Base-by-base conservation (phyloP, 225 moss, liverwort and hornwort species). In the Sphagnum tenellum region DNA sequence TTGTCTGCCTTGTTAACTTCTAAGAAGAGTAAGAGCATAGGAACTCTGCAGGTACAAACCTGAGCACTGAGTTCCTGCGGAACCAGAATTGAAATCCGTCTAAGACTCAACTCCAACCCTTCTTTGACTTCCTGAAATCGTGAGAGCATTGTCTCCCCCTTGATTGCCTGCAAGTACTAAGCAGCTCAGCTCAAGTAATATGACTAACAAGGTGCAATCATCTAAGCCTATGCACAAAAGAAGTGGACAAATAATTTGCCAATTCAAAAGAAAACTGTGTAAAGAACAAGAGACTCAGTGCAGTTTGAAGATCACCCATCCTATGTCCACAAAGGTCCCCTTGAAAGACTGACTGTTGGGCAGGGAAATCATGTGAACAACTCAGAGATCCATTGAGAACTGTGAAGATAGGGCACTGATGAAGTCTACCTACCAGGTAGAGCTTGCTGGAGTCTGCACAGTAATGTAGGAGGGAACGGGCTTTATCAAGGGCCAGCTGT, bases 391-490 rank as follows among this genome's bases (percentile, higher is more conserved):
- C 55, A 55, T 55, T 8, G 8, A 55, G 12, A 55, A 8, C 12
- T 55, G 55, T 12, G 8, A 55, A 8, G 8, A 12, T 8, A 55
- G 8, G 8, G 55, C 55, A 55, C 8, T 12, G 12, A 55, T 8
- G 8, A 12, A 55, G 44, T 5, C 59, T 6, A 29, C 71, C 56
- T 77, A 90, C 90, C 85, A 88, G 76, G 76, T 91, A 91, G 46
- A 91, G 75, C 74, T 88, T 91, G 88, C 90, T 91, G 61, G 86
- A 88, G 61, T 88, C 85, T 50, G 81, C 76, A 66, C 90, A 91
- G 58, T 88, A 91, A 60, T 91, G 86, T 9, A 91, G 74, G 57
- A 91, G 81, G 54, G 81, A 74, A 63, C 81, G 77, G 49, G 90
- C 88, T 71, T 88, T 91, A 65, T 91, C 88, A 46, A 91, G 74